phyloP scores from a whole-genome alignment of 495 filamentous ascomycete genomes.

The Neurospora sp. region DNA sequence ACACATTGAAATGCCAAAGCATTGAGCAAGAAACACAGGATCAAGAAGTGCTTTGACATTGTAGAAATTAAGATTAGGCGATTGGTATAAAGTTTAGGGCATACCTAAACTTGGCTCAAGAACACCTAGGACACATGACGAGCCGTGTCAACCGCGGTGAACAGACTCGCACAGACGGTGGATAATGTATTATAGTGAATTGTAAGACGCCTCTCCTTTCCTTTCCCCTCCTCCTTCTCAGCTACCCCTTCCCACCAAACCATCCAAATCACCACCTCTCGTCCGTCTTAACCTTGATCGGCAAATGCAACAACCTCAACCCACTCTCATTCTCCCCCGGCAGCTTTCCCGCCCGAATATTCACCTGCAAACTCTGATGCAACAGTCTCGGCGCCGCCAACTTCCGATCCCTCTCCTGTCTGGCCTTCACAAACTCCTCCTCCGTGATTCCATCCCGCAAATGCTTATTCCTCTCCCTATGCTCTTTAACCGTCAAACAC shows the following conservation, averaged over 20 bases:
- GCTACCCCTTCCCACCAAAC: background rate
- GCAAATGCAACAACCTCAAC: slow-evolving; percentile 31
- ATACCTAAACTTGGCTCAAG: background rate
- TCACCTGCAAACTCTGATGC: slow-evolving; percentile 48
- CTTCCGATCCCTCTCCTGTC: slow-evolving; percentile 35
- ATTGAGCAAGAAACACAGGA: no score
- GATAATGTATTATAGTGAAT: background rate
- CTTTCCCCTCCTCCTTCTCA: background rate
- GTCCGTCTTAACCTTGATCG: slow-evolving; percentile 23
- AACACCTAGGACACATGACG: background rate
- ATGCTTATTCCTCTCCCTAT: slow-evolving; percentile 42
- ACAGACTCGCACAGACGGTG: background rate
- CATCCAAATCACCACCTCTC: background rate
- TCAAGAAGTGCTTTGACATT: background rate
- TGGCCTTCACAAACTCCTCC: slow-evolving; percentile 38
- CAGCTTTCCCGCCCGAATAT: slow-evolving; percentile 44
- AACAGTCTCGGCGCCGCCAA: slow-evolving; percentile 42
- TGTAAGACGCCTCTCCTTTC: background rate
- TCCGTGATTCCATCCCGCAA: slow-evolving; percentile 29
- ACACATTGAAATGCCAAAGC: background rate
- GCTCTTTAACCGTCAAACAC: slow-evolving; percentile 40
- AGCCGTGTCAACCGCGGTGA: background rate
- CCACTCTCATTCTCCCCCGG: slow-evolving; percentile 27
- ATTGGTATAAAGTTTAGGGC: background rate
- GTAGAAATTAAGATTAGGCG: background rate